These are phyloP conservation scores for Hypericum androsaemum DNA, from an alignment of 345 rosid species.

Conservation along the genomic window DNA sequence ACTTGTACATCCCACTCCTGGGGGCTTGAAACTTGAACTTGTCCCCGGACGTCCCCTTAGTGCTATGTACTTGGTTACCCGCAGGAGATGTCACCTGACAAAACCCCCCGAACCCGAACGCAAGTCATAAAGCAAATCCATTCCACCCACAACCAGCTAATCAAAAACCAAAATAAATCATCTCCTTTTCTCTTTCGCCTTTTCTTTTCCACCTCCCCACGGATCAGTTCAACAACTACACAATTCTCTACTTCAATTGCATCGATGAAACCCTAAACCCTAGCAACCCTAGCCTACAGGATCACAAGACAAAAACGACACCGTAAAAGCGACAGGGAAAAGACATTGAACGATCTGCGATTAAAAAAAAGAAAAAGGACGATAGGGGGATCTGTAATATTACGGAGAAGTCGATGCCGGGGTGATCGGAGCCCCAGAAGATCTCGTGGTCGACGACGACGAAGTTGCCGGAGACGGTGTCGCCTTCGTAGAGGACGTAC, in stretches of 20 bases:
- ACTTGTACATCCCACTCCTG: slow-evolving; percentile 91
- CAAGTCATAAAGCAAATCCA: too few relatives aligned
- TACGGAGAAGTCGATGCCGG: slow-evolving; percentile 87
- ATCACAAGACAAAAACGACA: background rate
- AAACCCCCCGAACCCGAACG: background rate
- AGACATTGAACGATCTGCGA: background rate
- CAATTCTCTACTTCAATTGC: too few relatives aligned
- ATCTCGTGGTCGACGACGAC: slow-evolving; percentile 97
- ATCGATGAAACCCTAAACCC: too few relatives aligned
- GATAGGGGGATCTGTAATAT: slow-evolving; percentile 5
- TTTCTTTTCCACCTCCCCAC: too few relatives aligned
- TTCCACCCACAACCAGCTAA: too few relatives aligned
- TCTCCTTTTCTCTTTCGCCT: too few relatives aligned
- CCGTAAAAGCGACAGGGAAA: background rate
- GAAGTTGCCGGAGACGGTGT: slow-evolving; percentile 80
- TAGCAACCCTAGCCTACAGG: too few relatives aligned
- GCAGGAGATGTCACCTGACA: slow-evolving; percentile 76
- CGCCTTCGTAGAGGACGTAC: slow-evolving; percentile 90
- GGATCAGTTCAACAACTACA: too few relatives aligned
- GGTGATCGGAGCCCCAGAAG: slow-evolving; percentile 97
- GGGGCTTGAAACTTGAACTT: slow-evolving; percentile 90
- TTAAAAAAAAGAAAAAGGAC: background rate
- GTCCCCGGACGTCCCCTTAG: slow-evolving; percentile 90
- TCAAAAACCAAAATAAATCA: too few relatives aligned
- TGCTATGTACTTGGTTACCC: slow-evolving; percentile 51